Conservation (phyloP, 192 early-diverging fungal genomes). For the Obelidium mucronatum region DNA sequence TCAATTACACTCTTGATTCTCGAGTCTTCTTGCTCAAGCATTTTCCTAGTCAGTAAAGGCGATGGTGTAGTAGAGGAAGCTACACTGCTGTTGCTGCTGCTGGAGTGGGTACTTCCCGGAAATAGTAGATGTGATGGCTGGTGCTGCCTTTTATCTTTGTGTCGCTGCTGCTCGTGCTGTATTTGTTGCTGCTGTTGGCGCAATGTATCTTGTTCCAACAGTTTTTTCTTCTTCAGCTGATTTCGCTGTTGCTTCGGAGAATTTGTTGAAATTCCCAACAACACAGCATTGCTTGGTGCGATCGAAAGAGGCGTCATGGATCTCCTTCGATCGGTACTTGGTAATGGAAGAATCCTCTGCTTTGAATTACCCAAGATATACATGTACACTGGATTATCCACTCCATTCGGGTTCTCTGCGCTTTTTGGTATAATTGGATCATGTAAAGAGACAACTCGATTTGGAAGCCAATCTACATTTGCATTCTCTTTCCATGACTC, state of each 20-base stretch:
- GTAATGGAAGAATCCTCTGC: conserved; percentile 6
- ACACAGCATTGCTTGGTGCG: not conserved
- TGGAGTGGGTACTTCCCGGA: conserved; percentile 3
- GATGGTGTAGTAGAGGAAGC: not conserved
- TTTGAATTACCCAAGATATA: conserved; percentile 48
- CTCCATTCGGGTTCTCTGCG: conserved; percentile 5
- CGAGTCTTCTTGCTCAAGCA: not conserved
- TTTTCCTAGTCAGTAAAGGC: not conserved
- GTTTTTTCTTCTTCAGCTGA: not conserved
- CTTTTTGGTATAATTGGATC: conserved; percentile 27
- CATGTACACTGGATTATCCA: conserved; percentile 51
- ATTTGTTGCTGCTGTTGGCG: not conserved
- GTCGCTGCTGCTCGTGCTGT: too few species aligned
- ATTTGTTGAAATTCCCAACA: not conserved
- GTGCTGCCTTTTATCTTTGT: not conserved
- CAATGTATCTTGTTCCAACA: too few species aligned
- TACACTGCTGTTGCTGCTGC: not conserved
- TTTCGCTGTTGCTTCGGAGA: not conserved
- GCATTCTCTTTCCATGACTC: conserved; percentile 49
- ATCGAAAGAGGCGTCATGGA: conserved; percentile 1
- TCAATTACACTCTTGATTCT: conserved; percentile 37
- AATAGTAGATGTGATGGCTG: conserved; percentile 4
- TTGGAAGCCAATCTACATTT: conserved; percentile 47
- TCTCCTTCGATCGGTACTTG: not conserved
- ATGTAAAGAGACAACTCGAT: conserved; percentile 41